These are phyloP conservation scores for Umbilicaria muhlenbergii DNA, from an alignment of 495 filamentous ascomycete species.

Conservation along the genomic window DNA sequence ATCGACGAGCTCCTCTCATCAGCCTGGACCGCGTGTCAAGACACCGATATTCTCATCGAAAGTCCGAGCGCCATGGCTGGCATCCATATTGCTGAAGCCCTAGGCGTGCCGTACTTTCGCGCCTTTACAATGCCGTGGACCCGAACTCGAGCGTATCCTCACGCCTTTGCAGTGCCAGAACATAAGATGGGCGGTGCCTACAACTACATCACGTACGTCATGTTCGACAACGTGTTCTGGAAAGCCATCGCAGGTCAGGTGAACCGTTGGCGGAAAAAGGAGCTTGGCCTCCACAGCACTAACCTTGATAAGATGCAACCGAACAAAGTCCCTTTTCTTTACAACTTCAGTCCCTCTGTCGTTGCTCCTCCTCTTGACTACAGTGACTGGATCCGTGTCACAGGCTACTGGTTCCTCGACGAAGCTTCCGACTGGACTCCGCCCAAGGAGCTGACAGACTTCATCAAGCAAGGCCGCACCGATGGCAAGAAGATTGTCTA, in stretches of 20 bases:
- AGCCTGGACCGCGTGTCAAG: conserved; percentile 76
- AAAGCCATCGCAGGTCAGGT: conserved; percentile 80
- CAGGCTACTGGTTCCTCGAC: conserved; percentile 95
- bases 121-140: conserved; percentile 99
- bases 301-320: conserved; percentile 81
- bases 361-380: conserved; percentile 89
- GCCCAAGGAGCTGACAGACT: conserved; percentile 54
- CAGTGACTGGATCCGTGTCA: conserved; percentile 93
- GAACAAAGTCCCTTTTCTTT: conserved; percentile 93
- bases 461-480: conserved; percentile 61
- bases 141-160: conserved; percentile 84
- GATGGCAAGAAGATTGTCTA: conserved; percentile 91
- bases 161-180: conserved; percentile 91
- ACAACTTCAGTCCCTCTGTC: conserved; percentile 89
- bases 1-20: conserved; percentile 74
- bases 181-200: conserved; percentile 88
- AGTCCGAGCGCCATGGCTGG: conserved; percentile 96
- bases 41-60: conserved; percentile 81
- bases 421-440: conserved; percentile 65
- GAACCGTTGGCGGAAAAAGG: conserved; percentile 79
- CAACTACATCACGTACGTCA: conserved; percentile 89
- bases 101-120: conserved; percentile 88
- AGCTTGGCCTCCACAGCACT: conserved; percentile 63
- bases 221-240: conserved; percentile 98
- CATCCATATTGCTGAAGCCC: conserved; percentile 95